Evolutionary conservation across 805 yeast species (phyloP).

Genomic region (Torulaspora maleeae): DNA sequence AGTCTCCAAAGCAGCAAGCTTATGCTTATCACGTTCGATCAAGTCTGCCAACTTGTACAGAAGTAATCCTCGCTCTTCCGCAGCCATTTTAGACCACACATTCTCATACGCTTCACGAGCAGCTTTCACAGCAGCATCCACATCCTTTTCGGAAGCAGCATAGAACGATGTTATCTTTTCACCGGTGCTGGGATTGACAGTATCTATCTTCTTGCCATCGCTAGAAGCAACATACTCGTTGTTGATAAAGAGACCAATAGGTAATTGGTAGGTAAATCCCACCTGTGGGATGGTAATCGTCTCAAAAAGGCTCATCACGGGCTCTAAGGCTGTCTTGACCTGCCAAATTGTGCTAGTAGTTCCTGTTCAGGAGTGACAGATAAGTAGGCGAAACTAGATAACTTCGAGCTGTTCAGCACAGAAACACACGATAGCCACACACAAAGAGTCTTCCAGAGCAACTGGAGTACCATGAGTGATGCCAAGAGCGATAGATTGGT

Average conservation of each 20-base stretch:
- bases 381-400: background rate
- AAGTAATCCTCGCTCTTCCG: constrained; percentile 40
- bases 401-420: too few species aligned
- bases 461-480: too few species aligned
- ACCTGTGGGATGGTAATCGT: constrained; percentile 18
- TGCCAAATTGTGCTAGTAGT: background rate
- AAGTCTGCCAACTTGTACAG: constrained; percentile 45
- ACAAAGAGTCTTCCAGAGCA: too few species aligned
- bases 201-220: constrained; percentile 39
- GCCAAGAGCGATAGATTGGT: too few species aligned
- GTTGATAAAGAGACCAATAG: constrained; percentile 59
- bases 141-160: constrained; percentile 45
- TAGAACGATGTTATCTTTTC: constrained; percentile 44
- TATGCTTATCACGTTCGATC: constrained; percentile 42
- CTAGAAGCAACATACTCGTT: constrained; percentile 45
- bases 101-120: constrained; percentile 44
- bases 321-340: background rate
- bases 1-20: constrained; percentile 51
- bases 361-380: background rate
- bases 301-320: constrained; percentile 9
- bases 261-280: constrained; percentile 44
- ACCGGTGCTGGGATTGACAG: constrained; percentile 49
- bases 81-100: constrained; percentile 44
- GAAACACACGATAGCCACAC: too few species aligned
- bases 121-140: constrained; percentile 47